Base-by-base conservation (phyloP, 306 rosid genomes). In the Castanea sativa region DNA sequence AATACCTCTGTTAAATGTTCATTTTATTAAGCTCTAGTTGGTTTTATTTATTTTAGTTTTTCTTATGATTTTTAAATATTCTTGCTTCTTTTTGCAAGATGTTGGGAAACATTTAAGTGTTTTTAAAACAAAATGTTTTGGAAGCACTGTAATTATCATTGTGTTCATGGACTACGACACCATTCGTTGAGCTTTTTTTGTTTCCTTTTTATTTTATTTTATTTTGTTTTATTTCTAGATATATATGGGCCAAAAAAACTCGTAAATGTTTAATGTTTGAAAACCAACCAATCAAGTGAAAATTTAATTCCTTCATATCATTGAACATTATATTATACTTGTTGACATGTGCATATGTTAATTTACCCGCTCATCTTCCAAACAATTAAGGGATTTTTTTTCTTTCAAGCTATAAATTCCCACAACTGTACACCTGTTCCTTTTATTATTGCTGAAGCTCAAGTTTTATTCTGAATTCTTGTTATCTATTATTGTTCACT, bases 11-110 rank as follows among this genome's bases (percentile, higher is more conserved):
- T 16, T 67, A 45, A 67, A 10, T 67, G 25, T 5, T 67, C 32
- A 12, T 45, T 32, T 67, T 67, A 38, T 14, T 67, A 5, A 35
- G 53, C 16, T 69, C 15, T 69, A 43, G 27, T 69, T 21, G 27
- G 52, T 41, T 43, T 20, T 41, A 45, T 20, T 69, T 27, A 49
- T 49, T 77, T 76, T 79, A 25, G 80, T 45, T 58, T 69, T 60
- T 12, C 25, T 60, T 63, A 25, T 61, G 27, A 6, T 27, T 27
- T 61, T 25, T 12, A 12, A 8, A 13, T 6, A 29, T 27, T 60
- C 6, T 25, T 60, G 16, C 33, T 59, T 23, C 12, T 23, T 49
- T 45, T 49, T 10, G 53, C 53, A 2, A 23, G 33, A 60, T 60
- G 16, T 59, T 59, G 69, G 38, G 70, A 30, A 23, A 64, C 41